Evolutionary conservation across 2,329 filamentous ascomycete species (phyloP).

Genomic region (Hypoxylon sp.): DNA sequence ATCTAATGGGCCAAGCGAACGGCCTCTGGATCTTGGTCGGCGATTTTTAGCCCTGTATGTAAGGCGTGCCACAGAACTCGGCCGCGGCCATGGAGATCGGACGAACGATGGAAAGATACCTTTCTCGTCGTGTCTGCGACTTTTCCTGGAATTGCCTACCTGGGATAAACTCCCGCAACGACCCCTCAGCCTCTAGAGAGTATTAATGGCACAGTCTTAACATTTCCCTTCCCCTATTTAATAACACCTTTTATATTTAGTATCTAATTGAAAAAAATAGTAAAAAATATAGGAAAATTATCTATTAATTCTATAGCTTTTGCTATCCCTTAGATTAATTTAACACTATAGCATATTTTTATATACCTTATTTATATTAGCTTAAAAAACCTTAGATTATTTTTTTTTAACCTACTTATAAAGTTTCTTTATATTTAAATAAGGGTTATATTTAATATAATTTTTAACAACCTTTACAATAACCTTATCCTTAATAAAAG

Average conservation of each 20-base stretch:
- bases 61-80: slow-evolving; percentile 34
- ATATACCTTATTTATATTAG: background rate
- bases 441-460: no score
- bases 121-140: background rate
- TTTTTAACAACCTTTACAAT: no score
- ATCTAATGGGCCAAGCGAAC: slow-evolving; percentile 24
- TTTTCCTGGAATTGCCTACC: slow-evolving; percentile 2
- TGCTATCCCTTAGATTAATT: background rate
- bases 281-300: background rate
- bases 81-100: slow-evolving; percentile 23
- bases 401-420: no score
- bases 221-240: no score
- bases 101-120: slow-evolving; percentile 23
- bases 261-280: background rate
- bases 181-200: no score
- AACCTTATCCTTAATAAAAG: no score
- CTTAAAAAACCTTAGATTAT: no score
- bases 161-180: slow-evolving; percentile 12
- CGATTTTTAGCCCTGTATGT: slow-evolving; percentile 42
- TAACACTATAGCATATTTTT: background rate
- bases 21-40: slow-evolving; percentile 40
- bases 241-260: background rate
- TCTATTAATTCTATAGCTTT: background rate
- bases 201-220: background rate
- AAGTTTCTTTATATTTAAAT: no score